These are phyloP conservation scores for Chondrostereum purpureum DNA, from an alignment of 1,284 basidiomycete species.

Conservation along the genomic window DNA sequence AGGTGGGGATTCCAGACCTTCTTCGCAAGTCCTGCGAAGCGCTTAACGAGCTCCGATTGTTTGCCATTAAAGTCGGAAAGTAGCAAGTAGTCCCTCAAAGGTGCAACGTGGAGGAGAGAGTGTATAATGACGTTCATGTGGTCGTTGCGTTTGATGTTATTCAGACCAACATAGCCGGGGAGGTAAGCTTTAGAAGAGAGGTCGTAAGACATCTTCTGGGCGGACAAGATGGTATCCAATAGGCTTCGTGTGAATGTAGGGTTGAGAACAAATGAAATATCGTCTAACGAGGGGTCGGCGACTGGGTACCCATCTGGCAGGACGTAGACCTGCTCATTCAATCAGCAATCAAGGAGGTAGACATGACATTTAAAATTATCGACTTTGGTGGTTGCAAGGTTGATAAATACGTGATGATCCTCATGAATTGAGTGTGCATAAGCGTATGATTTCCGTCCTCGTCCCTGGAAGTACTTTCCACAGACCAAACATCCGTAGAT, in stretches of 20 bases:
- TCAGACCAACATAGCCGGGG: constrained; percentile 93
- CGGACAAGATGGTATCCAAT: constrained; percentile 47
- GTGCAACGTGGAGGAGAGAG: constrained; percentile 84
- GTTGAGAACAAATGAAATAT: constrained; percentile 87
- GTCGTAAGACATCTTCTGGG: constrained; percentile 75
- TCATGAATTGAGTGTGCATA: constrained; percentile 97
- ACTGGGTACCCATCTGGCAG: constrained; percentile 97
- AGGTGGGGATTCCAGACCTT: constrained; percentile 94
- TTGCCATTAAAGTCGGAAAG: constrained; percentile 68
- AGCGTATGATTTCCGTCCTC: constrained; percentile 89
- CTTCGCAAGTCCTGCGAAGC: constrained; percentile 81
- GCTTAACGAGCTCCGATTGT: constrained; percentile 80
- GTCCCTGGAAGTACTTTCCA: constrained; percentile 98
- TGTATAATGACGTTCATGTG: constrained; percentile 98
- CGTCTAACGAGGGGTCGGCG: constrained; percentile 90
- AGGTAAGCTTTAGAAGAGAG: constrained; percentile 77
- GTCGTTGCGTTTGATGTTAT: constrained; percentile 96
- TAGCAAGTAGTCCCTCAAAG: constrained; percentile 83
- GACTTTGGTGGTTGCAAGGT: constrained; percentile 88
- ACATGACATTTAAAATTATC: constrained; percentile 13
- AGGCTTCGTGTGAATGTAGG: constrained; percentile 70
- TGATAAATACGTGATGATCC: constrained; percentile 97
- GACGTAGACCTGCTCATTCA: constrained; percentile 84
- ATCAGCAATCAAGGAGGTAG: constrained; percentile 1
- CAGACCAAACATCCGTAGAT: constrained; percentile 97